These are phyloP conservation scores for Coix lacrymajobi DNA, from an alignment of 176 grass and related monocot genomes.

Conservation along the genomic window DNA sequence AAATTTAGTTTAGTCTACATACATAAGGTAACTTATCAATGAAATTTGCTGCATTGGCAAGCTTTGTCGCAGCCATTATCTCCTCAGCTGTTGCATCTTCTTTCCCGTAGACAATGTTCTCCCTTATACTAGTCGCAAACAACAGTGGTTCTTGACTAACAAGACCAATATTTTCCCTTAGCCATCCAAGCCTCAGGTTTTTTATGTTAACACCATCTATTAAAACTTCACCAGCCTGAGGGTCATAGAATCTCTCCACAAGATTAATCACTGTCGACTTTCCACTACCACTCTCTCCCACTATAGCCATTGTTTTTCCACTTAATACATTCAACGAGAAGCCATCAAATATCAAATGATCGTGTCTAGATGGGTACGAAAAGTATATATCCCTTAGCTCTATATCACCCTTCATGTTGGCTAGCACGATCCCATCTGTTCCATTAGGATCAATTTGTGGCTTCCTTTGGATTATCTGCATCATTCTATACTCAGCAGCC, in stretches of 20 bases:
- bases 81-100: slow-evolving; percentile 41
- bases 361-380: slow-evolving; percentile 43
- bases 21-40: slow-evolving; percentile 45
- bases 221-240: slow-evolving; percentile 30
- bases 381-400: slow-evolving; percentile 51
- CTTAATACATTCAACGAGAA: slow-evolving; percentile 8
- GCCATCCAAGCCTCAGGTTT: slow-evolving; percentile 21
- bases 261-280: slow-evolving; percentile 39
- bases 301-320: slow-evolving; percentile 39
- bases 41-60: slow-evolving; percentile 44
- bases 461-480: slow-evolving; percentile 44
- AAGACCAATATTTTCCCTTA: slow-evolving; percentile 42
- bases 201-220: slow-evolving; percentile 40
- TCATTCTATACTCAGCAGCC: slow-evolving; percentile 37
- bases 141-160: slow-evolving; percentile 50
- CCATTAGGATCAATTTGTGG: slow-evolving; percentile 37
- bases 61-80: slow-evolving; percentile 25
- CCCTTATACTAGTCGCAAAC: slow-evolving; percentile 46
- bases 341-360: slow-evolving; percentile 37
- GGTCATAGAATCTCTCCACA: slow-evolving; percentile 46
- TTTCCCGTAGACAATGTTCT: slow-evolving; percentile 50
- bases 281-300: slow-evolving; percentile 35
- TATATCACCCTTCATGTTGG: slow-evolving; percentile 39
- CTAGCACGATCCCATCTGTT: slow-evolving; percentile 21
- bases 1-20: background rate